Percentiles rank a stretch among this genome's conserved stretches.
Conservation (phyloP, 1,139 yeast species). For the Debaryomyces robertsiae region DNA sequence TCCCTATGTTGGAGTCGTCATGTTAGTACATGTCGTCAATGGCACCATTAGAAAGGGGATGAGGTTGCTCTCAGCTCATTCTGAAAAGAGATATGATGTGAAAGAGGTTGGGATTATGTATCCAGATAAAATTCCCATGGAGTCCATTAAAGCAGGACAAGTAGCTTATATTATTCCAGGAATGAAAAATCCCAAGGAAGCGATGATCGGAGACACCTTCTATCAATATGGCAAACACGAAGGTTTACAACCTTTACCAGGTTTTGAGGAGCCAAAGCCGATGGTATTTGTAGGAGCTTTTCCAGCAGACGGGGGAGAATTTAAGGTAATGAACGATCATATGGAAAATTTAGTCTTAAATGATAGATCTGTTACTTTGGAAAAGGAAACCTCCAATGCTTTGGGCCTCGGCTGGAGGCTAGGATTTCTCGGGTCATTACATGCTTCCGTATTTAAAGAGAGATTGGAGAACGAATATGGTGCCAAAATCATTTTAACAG, state of each 20-base stretch:
- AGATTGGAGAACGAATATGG: constrained; percentile 92
- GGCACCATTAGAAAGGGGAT: constrained; percentile 77
- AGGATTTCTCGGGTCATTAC: constrained; percentile 91
- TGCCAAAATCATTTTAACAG: constrained; percentile 86
- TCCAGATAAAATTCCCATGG: constrained; percentile 76
- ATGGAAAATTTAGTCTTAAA: constrained; percentile 85
- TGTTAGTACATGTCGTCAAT: constrained; percentile 82
- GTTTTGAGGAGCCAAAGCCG: constrained; percentile 95
- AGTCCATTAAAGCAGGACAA: constrained; percentile 77
- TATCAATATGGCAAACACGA: constrained; percentile 65
- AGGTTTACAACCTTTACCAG: constrained; percentile 78
- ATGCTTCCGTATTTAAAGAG: constrained; percentile 93
- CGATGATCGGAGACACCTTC: constrained; percentile 89
- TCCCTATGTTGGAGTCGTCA: constrained; percentile 88
- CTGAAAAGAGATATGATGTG: constrained; percentile 75
- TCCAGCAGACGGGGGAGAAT: constrained; percentile 93
- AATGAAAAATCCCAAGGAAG: constrained; percentile 85
- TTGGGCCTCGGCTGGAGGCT: constrained; percentile 97
- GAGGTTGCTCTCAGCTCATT: constrained; percentile 75
- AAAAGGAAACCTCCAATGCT: constrained; percentile 91
- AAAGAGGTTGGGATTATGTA: constrained; percentile 95
- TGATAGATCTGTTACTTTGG: constrained; percentile 87
- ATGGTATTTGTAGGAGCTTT: constrained; percentile 99
- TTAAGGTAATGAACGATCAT: constrained; percentile 86
- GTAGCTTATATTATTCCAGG: constrained; percentile 94